Evolutionary conservation across 73 alveolate species (phyloP), one percentile per base, ranked within the genome.

Genomic region (Tetrahymena malaccensis): DNA sequence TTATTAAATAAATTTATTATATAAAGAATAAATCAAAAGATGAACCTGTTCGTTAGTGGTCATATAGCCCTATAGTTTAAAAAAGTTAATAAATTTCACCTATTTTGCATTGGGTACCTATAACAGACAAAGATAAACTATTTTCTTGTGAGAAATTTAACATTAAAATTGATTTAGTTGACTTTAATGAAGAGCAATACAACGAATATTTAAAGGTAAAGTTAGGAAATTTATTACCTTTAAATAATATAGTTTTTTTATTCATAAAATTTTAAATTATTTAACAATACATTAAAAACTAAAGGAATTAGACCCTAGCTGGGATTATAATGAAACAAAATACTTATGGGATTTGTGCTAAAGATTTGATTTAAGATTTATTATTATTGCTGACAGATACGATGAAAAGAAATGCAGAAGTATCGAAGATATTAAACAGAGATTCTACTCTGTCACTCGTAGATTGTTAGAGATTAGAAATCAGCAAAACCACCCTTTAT

Each of bases 71-170:
- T 21, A 95, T 95, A 6, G 50, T 44, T 50, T 40, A 85, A 89
- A 95, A 85, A 22, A 95, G 55, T 93, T 50, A 70, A 22, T 93
- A 85, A 43, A 50, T 85, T 44, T 34, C 89, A 85, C 25, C 85
- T 37, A 95, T 95, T 44, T 43, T 43, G 16, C 94, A 70, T 85
- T 95, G 97, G 97, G 97, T 95, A 22, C 97, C 97, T 38, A 94
- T 34, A 27, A 40, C 58, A 13, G 97, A 95, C 25, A 50, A 25
- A 35, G 95, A 83, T 35, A 85, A 95, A 43, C 84, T 85, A 43
- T 95, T 95, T 50, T 93, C 95, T 55, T 94, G 97, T 34, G 97
- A 95, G 57, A 95, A 95, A 50, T 95, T 89, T 33, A 95, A 95
- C 50, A 95, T 95, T 33, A 85, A 95, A 43, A 94, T 94, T 17